Conservation (phyloP, 1,284 basidiomycete genomes). For the Apiotrichum porosum region DNA sequence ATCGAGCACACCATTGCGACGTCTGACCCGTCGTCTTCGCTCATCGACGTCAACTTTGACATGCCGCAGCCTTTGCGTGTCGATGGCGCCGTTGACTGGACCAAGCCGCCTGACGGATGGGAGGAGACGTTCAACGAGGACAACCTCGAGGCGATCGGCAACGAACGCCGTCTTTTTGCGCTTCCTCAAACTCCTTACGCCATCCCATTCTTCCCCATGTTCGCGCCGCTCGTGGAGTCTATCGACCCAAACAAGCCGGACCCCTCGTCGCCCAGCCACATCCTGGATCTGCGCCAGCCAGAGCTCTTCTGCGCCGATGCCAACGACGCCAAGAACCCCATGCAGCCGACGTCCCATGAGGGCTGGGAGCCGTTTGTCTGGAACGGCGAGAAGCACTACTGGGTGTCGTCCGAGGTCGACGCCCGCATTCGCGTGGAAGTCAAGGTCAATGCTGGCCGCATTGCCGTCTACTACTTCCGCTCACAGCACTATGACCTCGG, state of each 20-base stretch:
- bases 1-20: conserved; percentile 33
- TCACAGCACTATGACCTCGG: conserved; percentile 47
- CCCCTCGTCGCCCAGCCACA: conserved; percentile 24
- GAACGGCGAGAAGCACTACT: conserved; percentile 48
- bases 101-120: conserved; percentile 32
- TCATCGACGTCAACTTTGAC: conserved; percentile 29
- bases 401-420: conserved; percentile 37
- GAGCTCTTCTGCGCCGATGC: conserved; percentile 47
- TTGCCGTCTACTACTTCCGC: conserved; percentile 49
- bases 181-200: conserved; percentile 36
- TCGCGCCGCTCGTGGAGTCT: conserved; percentile 40
- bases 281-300: conserved; percentile 38
- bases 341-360: conserved; percentile 33
- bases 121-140: conserved; percentile 33
- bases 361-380: conserved; percentile 45
- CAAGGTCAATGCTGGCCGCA: conserved; percentile 39
- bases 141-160: conserved; percentile 22
- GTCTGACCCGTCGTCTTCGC: conserved; percentile 17
- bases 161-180: conserved; percentile 37
- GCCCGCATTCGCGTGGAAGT: conserved; percentile 45
- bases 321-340: conserved; percentile 41
- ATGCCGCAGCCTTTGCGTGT: neutral
- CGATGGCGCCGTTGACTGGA: conserved; percentile 6
- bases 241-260: conserved; percentile 30
- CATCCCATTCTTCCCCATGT: conserved; percentile 34